phyloP scores from a whole-genome alignment of 2,329 filamentous ascomycete species.

The Paracamarosporium sp. region DNA sequence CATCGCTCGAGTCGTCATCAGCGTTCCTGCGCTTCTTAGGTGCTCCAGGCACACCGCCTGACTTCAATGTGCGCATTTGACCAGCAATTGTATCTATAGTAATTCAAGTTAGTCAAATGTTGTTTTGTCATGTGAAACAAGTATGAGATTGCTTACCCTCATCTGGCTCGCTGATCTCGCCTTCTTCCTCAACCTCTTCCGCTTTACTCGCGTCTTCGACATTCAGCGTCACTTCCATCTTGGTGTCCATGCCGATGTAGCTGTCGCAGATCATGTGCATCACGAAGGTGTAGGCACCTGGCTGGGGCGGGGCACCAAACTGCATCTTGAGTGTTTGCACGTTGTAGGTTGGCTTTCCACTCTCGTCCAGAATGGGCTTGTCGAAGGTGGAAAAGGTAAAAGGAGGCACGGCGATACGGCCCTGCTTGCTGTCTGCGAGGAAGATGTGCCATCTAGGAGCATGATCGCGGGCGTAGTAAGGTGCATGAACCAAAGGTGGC shows the following conservation, averaged over 20 bases:
- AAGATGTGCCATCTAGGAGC: constrained; percentile 94
- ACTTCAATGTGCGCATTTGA: constrained; percentile 88
- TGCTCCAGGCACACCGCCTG: constrained; percentile 59
- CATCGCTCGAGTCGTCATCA: constrained; percentile 68
- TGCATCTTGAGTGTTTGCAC: constrained; percentile 97
- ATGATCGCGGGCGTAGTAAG: constrained; percentile 88
- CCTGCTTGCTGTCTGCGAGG: constrained; percentile 90
- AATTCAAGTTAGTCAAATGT: constrained; percentile 28
- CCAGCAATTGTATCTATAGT: constrained; percentile 81
- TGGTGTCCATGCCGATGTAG: constrained; percentile 92
- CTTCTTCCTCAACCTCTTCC: constrained; percentile 78
- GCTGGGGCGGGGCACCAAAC: constrained; percentile 91
- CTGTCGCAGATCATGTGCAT: constrained; percentile 94
- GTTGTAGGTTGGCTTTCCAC: constrained; percentile 87
- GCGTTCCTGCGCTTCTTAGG: constrained; percentile 65
- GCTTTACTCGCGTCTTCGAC: constrained; percentile 91
- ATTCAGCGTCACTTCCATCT: constrained; percentile 85
- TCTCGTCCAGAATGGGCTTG: constrained; percentile 80
- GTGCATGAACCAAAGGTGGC: constrained; percentile 87
- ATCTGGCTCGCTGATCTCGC: constrained; percentile 97
- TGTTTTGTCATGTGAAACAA: constrained; percentile 23
- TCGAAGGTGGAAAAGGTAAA: constrained; percentile 96
- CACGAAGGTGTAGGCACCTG: constrained; percentile 91
- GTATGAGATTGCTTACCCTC: constrained; percentile 72
- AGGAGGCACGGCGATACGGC: constrained; percentile 94